Evolutionary conservation across 257 asterid genomes (phyloP).

Genomic region (Rehmannia glutinosa): DNA sequence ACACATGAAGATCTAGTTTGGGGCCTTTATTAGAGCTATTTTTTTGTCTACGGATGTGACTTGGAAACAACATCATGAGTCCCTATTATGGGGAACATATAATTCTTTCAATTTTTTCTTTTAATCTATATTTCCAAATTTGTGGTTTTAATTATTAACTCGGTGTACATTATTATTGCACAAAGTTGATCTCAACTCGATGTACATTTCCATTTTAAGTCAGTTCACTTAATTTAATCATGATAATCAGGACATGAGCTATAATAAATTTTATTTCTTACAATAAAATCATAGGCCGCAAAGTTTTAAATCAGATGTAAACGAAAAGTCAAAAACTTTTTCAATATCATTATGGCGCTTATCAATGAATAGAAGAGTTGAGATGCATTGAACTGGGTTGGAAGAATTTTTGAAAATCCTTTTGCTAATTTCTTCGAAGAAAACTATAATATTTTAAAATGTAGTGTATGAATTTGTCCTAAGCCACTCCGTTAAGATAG

Average conservation of each 20-base stretch:
- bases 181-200: too few species aligned
- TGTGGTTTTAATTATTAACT: too few species aligned
- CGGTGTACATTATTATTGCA: too few species aligned
- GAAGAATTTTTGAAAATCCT: not conserved
- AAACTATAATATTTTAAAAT: not conserved
- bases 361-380: not conserved
- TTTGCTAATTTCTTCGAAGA: not conserved
- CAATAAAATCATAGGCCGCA: too few species aligned
- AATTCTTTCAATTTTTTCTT: too few species aligned
- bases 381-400: slow-evolving; percentile 12
- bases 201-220: too few species aligned
- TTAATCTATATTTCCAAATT: too few species aligned
- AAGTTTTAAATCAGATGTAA: not conserved
- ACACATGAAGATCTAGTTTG: not conserved
- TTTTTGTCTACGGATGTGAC: not conserved
- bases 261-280: too few species aligned
- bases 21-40: not conserved
- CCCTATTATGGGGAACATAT: not conserved
- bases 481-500: slow-evolving; percentile 21
- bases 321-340: not conserved
- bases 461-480: slow-evolving; percentile 1
- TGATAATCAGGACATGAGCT: too few species aligned
- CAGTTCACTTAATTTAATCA: too few species aligned
- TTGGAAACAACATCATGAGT: not conserved
- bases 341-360: not conserved